Evolutionary conservation across 2,329 filamentous ascomycete genomes (phyloP).

Genomic region (Aspergillus glaucus): DNA sequence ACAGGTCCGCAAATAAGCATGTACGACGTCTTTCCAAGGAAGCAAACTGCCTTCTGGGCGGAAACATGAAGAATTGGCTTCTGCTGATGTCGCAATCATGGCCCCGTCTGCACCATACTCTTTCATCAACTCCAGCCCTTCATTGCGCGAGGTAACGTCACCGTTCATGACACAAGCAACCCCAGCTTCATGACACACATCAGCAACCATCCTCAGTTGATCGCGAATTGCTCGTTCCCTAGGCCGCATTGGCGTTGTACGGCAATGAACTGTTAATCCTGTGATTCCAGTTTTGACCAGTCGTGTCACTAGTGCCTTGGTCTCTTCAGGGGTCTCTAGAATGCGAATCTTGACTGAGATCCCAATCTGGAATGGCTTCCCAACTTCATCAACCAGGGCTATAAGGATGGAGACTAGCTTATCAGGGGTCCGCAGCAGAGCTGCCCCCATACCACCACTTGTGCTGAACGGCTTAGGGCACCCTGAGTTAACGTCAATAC

Average conservation of each 20-base stretch:
- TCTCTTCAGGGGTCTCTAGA: conserved; percentile 68
- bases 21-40: conserved; percentile 70
- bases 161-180: conserved; percentile 96
- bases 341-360: conserved; percentile 97
- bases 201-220: conserved; percentile 76
- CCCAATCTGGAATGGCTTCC: conserved; percentile 73
- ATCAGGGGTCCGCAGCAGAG: conserved; percentile 78
- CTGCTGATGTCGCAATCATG: conserved; percentile 93
- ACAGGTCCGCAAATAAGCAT: conserved; percentile 64
- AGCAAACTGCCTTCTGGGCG: conserved; percentile 64
- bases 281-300: conserved; percentile 86
- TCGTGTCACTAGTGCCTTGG: conserved; percentile 67
- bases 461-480: conserved; percentile 97
- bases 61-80: conserved; percentile 88
- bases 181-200: conserved; percentile 73
- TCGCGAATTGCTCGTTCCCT: conserved; percentile 79
- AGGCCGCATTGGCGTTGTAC: conserved; percentile 91
- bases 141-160: conserved; percentile 69
- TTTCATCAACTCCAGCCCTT: conserved; percentile 63
- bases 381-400: conserved; percentile 72
- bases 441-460: conserved; percentile 89
- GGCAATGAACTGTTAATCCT: conserved; percentile 87
- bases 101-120: conserved; percentile 87
- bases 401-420: conserved; percentile 75
- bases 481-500: conserved; percentile 96